Conservation (phyloP, 306 rosid genomes). For the Medicago ruthenica region DNA sequence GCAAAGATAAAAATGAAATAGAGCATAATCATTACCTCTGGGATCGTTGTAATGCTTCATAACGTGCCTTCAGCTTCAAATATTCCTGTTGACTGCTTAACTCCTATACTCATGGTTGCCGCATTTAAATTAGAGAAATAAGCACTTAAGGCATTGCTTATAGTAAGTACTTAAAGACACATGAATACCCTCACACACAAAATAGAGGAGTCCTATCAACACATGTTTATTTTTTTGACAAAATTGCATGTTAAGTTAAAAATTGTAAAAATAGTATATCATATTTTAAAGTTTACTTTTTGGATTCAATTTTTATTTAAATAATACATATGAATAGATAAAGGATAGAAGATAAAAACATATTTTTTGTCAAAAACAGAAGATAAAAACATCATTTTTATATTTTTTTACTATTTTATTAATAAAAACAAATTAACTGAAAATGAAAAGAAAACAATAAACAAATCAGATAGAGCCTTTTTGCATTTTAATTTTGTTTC, state of each 20-base stretch:
- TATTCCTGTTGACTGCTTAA: conserved; percentile 98
- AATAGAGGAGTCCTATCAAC: neutral
- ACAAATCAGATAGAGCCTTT: too few relatives aligned
- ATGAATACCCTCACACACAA: neutral
- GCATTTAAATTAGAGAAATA: conserved; percentile 1
- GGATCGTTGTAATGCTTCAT: conserved; percentile 80
- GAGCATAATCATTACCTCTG: conserved; percentile 62
- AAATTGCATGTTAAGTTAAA: neutral
- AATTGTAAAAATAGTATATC: neutral
- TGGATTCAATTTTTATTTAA: neutral
- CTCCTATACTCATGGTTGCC: conserved; percentile 55
- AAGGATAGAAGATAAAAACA: neutral
- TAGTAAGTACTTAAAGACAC: neutral
- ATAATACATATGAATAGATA: neutral
- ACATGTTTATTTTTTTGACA: too few relatives aligned
- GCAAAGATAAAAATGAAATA: neutral
- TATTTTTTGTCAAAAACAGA: too few relatives aligned
- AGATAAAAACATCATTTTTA: neutral
- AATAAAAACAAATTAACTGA: neutral
- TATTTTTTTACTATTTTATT: neutral
- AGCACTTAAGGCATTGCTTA: neutral
- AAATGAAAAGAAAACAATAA: neutral
- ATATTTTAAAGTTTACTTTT: neutral
- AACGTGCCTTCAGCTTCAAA: conserved; percentile 95
- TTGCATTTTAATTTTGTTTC: too few relatives aligned